These are phyloP conservation scores for Phytopythium kandeliae DNA, from an alignment of 352 stramenopile species.

Conservation along the genomic window DNA sequence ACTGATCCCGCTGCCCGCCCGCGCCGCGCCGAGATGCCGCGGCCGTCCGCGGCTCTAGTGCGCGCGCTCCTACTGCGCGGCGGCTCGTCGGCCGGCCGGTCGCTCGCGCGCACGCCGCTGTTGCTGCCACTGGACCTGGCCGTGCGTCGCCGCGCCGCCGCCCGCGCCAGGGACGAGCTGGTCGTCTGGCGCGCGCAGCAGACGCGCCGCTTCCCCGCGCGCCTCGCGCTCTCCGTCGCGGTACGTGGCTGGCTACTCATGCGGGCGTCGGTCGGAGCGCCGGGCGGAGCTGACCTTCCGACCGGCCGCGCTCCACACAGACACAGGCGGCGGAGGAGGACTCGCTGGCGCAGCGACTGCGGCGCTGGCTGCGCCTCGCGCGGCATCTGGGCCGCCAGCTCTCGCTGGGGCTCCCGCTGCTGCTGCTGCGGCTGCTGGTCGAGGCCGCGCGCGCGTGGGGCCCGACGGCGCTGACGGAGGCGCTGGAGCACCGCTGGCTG, in stretches of 20 bases:
- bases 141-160: constrained; percentile 3
- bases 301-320: too few species aligned
- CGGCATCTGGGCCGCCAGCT: constrained; percentile 62
- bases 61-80: not conserved
- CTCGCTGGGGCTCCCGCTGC: constrained; percentile 39
- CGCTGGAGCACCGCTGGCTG: constrained; percentile 59
- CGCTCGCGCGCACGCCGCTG: constrained; percentile 16
- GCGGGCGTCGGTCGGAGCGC: too few species aligned
- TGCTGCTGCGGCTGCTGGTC: constrained; percentile 37
- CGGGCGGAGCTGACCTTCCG: not conserved
- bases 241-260: too few species aligned
- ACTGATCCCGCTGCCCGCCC: too few species aligned
- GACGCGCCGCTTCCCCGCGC: constrained; percentile 15
- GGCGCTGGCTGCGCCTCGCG: constrained; percentile 35
- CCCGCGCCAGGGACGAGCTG: constrained; percentile 17
- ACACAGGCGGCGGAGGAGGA: constrained; percentile 1
- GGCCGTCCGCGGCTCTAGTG: not conserved
- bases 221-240: constrained; percentile 18
- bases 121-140: constrained; percentile 7
- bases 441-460: constrained; percentile 17
- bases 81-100: too few species aligned
- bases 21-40: too few species aligned
- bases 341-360: constrained; percentile 27
- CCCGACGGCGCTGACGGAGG: constrained; percentile 12
- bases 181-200: constrained; percentile 10